Evolutionary conservation across 78 protist genomes (phyloP), one percentile per base, ranked within the genome.

Genomic region (Anaeramoeba flamelloides): DNA sequence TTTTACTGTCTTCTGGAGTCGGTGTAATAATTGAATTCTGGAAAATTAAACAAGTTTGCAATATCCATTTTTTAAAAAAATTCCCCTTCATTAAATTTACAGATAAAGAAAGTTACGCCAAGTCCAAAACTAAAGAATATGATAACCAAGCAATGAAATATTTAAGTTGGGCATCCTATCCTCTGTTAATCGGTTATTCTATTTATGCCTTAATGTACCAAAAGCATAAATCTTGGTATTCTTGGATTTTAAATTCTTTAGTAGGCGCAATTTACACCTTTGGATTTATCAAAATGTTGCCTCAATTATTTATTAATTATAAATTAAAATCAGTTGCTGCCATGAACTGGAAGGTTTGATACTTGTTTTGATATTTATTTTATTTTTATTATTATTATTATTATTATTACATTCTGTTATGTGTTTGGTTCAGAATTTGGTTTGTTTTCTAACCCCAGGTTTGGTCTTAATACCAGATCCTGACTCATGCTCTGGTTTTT

Each of bases 241-340:
- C 82, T 12, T 86, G 79, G 75, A 12, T 86, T 2, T 1, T 86
- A 30, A 8, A 22, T 36, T 0, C 76, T 53, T 34, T 1, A 0
- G 86, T 87, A n/a, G 65, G 82, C 33, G 1, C 76, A 2, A 38
- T 41, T 12, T 78, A 81, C 33, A 65, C 81, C 2, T 81, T 81
- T 85, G 88, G 86, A 39, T 96, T 94, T 81, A 87, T 89, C 38
- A 69, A 81, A 89, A 91, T 94, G 98, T 86, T 91, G 3, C 98
- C 98, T 64, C 97, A 94, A 83, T 85, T 96, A 40, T 94, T 91
- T 77, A 90, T 96, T 91, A 96, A 96, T 88, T 93, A 96, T 89
- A 78, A 80, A 40, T 84, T 90, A 53, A 91, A 91, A 85, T 86
- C 92, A 17, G 97, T 93, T n/a, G 94, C 97, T 0, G 95, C 88